Base-by-base conservation (phyloP, 225 moss, liverwort and hornwort species). In the Neckera pumila region DNA sequence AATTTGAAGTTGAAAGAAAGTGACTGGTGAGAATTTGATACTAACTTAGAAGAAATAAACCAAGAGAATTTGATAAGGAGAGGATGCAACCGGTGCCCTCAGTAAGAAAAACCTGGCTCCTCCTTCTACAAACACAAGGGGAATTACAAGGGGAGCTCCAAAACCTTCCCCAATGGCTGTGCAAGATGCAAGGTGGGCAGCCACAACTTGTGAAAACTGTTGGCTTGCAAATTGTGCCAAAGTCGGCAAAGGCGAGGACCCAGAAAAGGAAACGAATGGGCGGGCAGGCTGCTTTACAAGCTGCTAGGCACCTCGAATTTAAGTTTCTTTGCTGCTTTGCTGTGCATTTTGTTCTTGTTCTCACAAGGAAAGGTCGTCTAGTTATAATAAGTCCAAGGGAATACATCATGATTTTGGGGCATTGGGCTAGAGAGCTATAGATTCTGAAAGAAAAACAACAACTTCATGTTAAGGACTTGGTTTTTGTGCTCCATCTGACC, bases 21-120 rank as follows among this genome's bases (percentile, higher is more conserved):
- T 71, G 2, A 1, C 1, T 3, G 0, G 28, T 72, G 17, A 17
- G 10, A 72, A 43, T 72, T 43, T 43, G 43, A 72, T 28, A 45
- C 1, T 6, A n/a, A n/a, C n/a, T n/a, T n/a, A 45, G 2, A 43
- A 0, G 0, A 28, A 45, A 28, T 6, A 2, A 45, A 6, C 3
- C 0, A 0, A 0, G 17, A 43, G 43, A 27, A 43, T 72, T 43
- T 43, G 6, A 43, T 16, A 69, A 23, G 4, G 17, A 72, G 43
- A 27, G 27, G 9, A 43, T 38, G 26, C 71, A 26, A 26, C 9
- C 3, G 0, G 4, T 26, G 71, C 21, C 9, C 2, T 3, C 26
- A 5, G n/a, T n/a, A 25, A 13, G 23, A 38, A 22, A 67, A 66
- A 20, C 17, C 5, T 0, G 4, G 47, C 47, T 8, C 8, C 4